Evolutionary conservation across 2,329 filamentous ascomycete genomes (phyloP), one percentile per base, ranked within the genome.

Genomic region (Alternaria rosae): DNA sequence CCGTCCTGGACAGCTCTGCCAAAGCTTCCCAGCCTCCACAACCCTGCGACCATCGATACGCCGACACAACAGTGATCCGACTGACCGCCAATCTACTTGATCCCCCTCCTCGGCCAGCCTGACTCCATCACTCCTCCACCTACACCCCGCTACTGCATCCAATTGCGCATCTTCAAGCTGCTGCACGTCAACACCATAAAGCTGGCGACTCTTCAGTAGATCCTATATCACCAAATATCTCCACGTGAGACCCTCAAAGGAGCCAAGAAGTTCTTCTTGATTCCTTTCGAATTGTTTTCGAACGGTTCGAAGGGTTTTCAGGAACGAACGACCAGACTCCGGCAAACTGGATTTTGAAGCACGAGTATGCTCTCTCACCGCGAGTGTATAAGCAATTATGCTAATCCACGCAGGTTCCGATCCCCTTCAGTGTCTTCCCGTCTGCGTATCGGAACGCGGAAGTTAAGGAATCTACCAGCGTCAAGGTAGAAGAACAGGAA

Each of bases 291-390:
- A 77, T 77, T 79, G 78, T 80, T 79, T 77, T 74, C 71, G 77
- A 79, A 78, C 79, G 82, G 80, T 82, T 85, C 82, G 84, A 84
- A 84, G 84, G 84, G 85, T 81, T 82, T 88, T 88, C 87, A 88
- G 92, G 90, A 90, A 89, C 86, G 87, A 88, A 85, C 89, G 85
- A 84, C 83, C 82, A 81, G 85, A 89, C 91, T 90, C 89, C 91
- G 91, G 92, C 92, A 97, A 93, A 87, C 94, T 97, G 94, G 94
- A 97, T 92, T 97, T 97, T 95, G 94, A 97, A 92, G 93, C 94
- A 86, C 92, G 93, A 85, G 92, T 97, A 85, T 93, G 70, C 50
- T 52, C 32, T 38, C 21, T 41, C 50, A 17, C 32, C 20, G 28
- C 45, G 17, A 41, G 48, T 43, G 17, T 17, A 56, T 44, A 30